Evolutionary conservation across 2,329 filamentous ascomycete genomes (phyloP).

Genomic region (Pseudomassariella vexata): DNA sequence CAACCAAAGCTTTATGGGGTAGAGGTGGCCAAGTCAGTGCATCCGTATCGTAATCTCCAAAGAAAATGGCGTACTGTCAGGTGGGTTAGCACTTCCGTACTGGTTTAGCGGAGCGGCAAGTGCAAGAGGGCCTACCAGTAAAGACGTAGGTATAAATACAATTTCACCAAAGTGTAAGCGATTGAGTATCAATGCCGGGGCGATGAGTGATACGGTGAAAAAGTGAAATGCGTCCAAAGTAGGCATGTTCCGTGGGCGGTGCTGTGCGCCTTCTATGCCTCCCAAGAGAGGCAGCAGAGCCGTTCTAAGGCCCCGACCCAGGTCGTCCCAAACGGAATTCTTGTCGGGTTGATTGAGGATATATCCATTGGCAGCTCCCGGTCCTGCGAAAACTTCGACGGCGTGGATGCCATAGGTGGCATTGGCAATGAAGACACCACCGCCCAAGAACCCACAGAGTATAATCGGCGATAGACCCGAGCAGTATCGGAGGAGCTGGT

Average conservation of each 20-base stretch:
- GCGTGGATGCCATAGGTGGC: constrained; percentile 48
- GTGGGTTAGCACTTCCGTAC: constrained; percentile 1
- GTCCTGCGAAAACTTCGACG: constrained; percentile 47
- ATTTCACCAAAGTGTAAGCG: constrained; percentile 56
- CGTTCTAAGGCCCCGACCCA: constrained; percentile 2
- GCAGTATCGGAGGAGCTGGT: constrained; percentile 50
- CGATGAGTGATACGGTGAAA: constrained; percentile 54
- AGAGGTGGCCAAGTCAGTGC: constrained; percentile 48
- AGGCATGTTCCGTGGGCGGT: background rate
- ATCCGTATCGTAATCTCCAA: constrained; percentile 37
- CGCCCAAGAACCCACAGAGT: constrained; percentile 54
- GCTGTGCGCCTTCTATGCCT: constrained; percentile 2
- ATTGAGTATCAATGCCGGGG: constrained; percentile 61
- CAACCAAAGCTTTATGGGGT: constrained; percentile 41
- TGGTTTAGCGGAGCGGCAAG: constrained; percentile 2
- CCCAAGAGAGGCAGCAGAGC: constrained; percentile 1
- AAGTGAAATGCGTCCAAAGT: constrained; percentile 17
- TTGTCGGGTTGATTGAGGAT: constrained; percentile 9
- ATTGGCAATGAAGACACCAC: constrained; percentile 45
- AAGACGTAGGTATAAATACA: constrained; percentile 24
- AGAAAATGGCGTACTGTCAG: constrained; percentile 41
- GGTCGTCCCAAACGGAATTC: background rate
- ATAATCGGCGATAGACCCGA: constrained; percentile 53
- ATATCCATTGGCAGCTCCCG: constrained; percentile 23
- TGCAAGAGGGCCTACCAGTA: constrained; percentile 18